Percentiles rank a stretch among this genome's conserved stretches.
phyloP scores from a whole-genome alignment of 371 early-diverging fungal genomes.

The Neoconidiobolus thromboides region DNA sequence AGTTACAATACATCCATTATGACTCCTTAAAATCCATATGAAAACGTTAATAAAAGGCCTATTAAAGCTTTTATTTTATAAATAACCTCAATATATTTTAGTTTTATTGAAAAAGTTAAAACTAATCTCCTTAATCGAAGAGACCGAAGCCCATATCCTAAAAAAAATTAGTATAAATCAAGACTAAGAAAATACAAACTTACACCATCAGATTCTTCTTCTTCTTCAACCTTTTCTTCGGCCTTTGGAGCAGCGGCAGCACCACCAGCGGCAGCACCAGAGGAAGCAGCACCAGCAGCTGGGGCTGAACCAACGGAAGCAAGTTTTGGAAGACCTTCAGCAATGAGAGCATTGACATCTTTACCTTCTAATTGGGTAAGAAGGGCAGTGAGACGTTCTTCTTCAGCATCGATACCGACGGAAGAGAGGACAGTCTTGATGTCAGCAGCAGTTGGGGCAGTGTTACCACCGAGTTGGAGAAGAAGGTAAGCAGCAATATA shows the following conservation, averaged over 20 bases:
- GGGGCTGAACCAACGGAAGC: slow-evolving; percentile 82
- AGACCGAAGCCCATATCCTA: slow-evolving; percentile 32
- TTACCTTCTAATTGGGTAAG: slow-evolving; percentile 72
- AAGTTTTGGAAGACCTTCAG: slow-evolving; percentile 79
- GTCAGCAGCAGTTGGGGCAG: slow-evolving; percentile 58
- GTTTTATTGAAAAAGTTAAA: too few relatives aligned
- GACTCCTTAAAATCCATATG: too few relatives aligned
- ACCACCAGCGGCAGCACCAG: slow-evolving; percentile 22
- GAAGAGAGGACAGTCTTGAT: slow-evolving; percentile 71
- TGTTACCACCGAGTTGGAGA: slow-evolving; percentile 76
- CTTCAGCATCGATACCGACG: slow-evolving; percentile 85
- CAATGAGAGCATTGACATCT: slow-evolving; percentile 56
- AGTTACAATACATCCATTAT: too few relatives aligned
- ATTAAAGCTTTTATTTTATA: too few relatives aligned
- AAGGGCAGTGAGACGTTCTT: slow-evolving; percentile 54
- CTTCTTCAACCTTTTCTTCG: slow-evolving; percentile 25
- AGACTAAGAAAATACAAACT: background rate
- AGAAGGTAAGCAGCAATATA: slow-evolving; percentile 94
- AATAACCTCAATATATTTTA: too few relatives aligned
- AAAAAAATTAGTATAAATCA: background rate
- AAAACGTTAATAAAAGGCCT: too few relatives aligned
- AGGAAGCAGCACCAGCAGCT: slow-evolving; percentile 38
- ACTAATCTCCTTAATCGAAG: slow-evolving; percentile 20
- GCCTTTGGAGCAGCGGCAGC: slow-evolving; percentile 16
- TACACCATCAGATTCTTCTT: slow-evolving; percentile 31